These are phyloP conservation scores for Flueggea neowawraea DNA, from an alignment of 441 rosid genomes.

Conservation along the genomic window DNA sequence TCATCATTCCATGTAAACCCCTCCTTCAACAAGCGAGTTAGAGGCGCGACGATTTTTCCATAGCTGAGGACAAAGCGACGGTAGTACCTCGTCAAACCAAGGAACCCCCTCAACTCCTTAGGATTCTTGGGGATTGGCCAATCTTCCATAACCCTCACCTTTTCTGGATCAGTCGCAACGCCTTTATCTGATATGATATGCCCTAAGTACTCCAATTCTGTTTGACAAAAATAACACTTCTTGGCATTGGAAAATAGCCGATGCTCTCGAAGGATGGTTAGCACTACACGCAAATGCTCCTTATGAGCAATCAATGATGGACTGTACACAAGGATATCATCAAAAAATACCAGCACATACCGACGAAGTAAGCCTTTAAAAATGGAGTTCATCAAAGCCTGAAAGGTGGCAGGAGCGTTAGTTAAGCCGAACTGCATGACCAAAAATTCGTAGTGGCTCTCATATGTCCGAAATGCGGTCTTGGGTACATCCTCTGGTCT, in stretches of 20 bases:
- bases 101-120: too few species aligned
- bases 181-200: too few species aligned
- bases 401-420: neutral
- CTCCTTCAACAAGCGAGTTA: neutral
- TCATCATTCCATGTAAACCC: rapidly evolving
- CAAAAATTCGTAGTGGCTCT: too few species aligned
- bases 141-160: too few species aligned
- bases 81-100: too few species aligned
- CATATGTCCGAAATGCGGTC: neutral
- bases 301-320: neutral
- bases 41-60: neutral
- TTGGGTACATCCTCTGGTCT: too few species aligned
- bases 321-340: neutral
- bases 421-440: too few species aligned
- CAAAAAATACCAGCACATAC: neutral
- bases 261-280: neutral
- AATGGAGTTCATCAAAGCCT: neutral
- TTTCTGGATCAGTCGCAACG: too few species aligned
- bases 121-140: too few species aligned
- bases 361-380: neutral
- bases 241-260: too few species aligned
- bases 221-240: too few species aligned
- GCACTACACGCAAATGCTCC: neutral
- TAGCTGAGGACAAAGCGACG: neutral
- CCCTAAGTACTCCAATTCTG: too few species aligned